phyloP scores from a whole-genome alignment of 805 yeast species.

The Maudiozyma saulgeensis region DNA sequence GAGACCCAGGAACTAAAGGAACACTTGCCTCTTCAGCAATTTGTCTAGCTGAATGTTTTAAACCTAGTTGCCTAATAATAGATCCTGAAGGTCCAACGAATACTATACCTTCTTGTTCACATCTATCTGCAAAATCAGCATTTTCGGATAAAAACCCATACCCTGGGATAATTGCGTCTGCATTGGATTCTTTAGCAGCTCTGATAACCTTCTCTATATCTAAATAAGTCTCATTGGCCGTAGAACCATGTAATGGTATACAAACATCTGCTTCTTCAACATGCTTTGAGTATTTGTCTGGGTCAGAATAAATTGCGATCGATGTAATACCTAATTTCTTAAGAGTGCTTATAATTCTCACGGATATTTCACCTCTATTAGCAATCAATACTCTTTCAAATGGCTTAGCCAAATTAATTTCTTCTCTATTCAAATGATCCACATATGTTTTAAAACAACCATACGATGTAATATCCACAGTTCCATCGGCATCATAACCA shows the following conservation, averaged over 20 bases:
- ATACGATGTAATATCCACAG: constrained; percentile 69
- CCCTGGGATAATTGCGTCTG: constrained; percentile 97
- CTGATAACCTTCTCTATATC: constrained; percentile 73
- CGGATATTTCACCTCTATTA: constrained; percentile 96
- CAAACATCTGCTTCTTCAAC: constrained; percentile 76
- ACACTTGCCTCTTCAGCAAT: constrained; percentile 88
- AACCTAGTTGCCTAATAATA: constrained; percentile 81
- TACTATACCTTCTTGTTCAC: constrained; percentile 71
- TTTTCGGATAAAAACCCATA: constrained; percentile 94
- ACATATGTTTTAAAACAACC: constrained; percentile 81
- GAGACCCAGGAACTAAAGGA: constrained; percentile 97
- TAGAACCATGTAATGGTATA: constrained; percentile 64
- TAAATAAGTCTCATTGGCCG: constrained; percentile 88
- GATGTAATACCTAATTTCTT: constrained; percentile 69
- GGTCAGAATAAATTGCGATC: constrained; percentile 84
- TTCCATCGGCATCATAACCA: constrained; percentile 65
- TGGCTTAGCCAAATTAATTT: constrained; percentile 40
- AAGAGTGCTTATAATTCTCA: constrained; percentile 80
- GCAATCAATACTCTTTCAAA: constrained; percentile 86
- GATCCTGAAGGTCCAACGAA: constrained; percentile 97
- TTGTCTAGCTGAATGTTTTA: constrained; percentile 94
- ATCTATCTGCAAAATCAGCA: constrained; percentile 88
- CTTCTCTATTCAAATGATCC: constrained; percentile 11
- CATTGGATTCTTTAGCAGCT: constrained; percentile 75
- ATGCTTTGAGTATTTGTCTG: constrained; percentile 83